Percentiles rank a stretch among this genome's conserved stretches.
These are phyloP conservation scores for Colletotrichum tamarilloi DNA, from an alignment of 2,329 filamentous ascomycete genomes.

Conservation along the genomic window DNA sequence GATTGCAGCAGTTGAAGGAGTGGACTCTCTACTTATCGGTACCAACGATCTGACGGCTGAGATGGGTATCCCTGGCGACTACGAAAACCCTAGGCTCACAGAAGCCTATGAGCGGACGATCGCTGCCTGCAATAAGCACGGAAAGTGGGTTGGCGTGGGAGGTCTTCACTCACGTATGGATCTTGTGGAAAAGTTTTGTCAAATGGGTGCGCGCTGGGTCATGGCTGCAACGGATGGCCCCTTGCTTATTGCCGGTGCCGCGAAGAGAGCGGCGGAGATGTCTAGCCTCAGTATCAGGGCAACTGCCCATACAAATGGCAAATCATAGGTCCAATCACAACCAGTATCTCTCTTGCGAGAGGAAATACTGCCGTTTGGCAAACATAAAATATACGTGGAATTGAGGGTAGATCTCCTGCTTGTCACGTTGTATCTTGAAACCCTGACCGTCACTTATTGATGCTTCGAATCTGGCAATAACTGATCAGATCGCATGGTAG, in stretches of 20 bases:
- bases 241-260: slow-evolving; percentile 40
- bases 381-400: no score
- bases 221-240: slow-evolving; percentile 45
- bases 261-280: slow-evolving; percentile 42
- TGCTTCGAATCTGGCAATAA: no score
- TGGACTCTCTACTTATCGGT: slow-evolving; percentile 55
- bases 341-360: no score
- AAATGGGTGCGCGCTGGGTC: slow-evolving; percentile 39
- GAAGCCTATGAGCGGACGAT: slow-evolving; percentile 48
- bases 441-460: no score
- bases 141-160: slow-evolving; percentile 53
- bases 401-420: no score
- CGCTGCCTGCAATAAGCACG: slow-evolving; percentile 48
- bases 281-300: slow-evolving; percentile 36
- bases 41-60: slow-evolving; percentile 57
- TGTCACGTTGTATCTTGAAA: no score
- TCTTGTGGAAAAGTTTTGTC: slow-evolving; percentile 49
- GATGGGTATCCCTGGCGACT: slow-evolving; percentile 54
- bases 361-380: no score
- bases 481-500: no score
- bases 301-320: neutral
- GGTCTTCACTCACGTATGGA: slow-evolving; percentile 53
- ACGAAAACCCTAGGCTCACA: slow-evolving; percentile 45
- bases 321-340: no score
- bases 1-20: slow-evolving; percentile 49